Evolutionary conservation across 164 flowering plant genomes (phyloP), one percentile per base, ranked within the genome.

Genomic region (Houttuynia cordata): DNA sequence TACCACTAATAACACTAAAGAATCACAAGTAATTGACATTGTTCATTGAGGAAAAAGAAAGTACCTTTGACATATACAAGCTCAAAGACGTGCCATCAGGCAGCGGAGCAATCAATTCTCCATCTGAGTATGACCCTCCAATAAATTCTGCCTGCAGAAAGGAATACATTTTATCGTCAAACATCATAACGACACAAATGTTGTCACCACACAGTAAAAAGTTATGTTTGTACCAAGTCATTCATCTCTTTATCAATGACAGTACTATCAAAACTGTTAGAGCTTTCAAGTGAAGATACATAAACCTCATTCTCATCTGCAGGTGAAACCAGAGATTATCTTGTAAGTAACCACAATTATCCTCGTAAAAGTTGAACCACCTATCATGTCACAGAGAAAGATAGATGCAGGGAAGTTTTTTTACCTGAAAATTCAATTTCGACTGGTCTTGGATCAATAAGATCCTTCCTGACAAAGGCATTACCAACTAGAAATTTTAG

Each of bases 111-210:
- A 64, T 69, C 67, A 91, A 57, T 65, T 73, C 81, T 66, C 95
- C 97, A 64, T 62, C 73, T 58, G 81, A 58, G 54, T 90, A 93
- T 34, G 96, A 85, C 53, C 99, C 99, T 71, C 95, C 93, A 66
- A 91, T 69, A 84, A 72, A 78, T 47, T 80, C 75, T 75, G 95
- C 95, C 99, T 92, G 70, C 42, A 66, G 19, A 62, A 53, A 24
- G 22, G 37, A 53, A 21, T 34, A 53, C 25, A 13, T 52, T 0
- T 21, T 15, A 58, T 41, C n/a, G n/a, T n/a, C 50, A 22, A 57
- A 54, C 24, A 60, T 63, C 17, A 51, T 23, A 60, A 17, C 39
- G n/a, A 52, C 19, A 21, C 25, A 49, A 54, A 24, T 21, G 59
- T 25, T 15, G 23, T 13, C 39, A 53, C 10, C 37, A 55, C 41